Evolutionary conservation across 176 grass and related monocot genomes (phyloP), one percentile per base, ranked within the genome.

Genomic region (Saccharum spontaneum): DNA sequence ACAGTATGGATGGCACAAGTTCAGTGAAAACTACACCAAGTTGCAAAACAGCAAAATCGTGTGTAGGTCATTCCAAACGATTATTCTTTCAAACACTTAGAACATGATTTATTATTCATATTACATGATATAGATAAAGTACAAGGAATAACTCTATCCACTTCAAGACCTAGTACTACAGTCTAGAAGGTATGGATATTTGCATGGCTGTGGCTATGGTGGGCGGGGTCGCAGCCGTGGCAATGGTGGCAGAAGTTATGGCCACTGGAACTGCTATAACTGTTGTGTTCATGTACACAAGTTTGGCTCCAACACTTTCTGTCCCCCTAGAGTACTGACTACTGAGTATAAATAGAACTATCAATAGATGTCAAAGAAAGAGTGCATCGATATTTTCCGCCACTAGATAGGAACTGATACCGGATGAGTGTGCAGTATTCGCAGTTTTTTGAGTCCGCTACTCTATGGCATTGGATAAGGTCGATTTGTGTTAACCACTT

Each of bases 61-160:
- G 34, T 37, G 71, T 15, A 7, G 22, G 36, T n/a, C 69, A 31
- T 71, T 31, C 13, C 14, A 79, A 82, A 83, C 37, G 22, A 67
- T 49, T 83, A 79, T 83, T 83, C 75, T 83, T 74, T 36, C 30
- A 83, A 69, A 36, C 46, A 34, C 70, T 73, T 31, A 24, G 57
- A 73, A 5, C 54, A 83, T 75, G 48, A 39, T 28, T 87, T 87
- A 72, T 86, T 78, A 59, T 69, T 79, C 73, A 39, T 74, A 74
- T 83, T 78, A 90, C 74, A 83, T 22, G 74, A 90, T 67, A 90
- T 38, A 90, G 36, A 83, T 78, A 67, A 86, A 79, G 73, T 79
- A 90, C 84, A 86, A 72, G 74, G 62, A 81, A 85, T 37, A 85
- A 79, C 79, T 90, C 79, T 86, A 86, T 86, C 79, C 79, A 67